Percentiles rank a stretch among this genome's conserved stretches.
phyloP scores from a whole-genome alignment of 306 rosid species.

The Prunus campanulata region DNA sequence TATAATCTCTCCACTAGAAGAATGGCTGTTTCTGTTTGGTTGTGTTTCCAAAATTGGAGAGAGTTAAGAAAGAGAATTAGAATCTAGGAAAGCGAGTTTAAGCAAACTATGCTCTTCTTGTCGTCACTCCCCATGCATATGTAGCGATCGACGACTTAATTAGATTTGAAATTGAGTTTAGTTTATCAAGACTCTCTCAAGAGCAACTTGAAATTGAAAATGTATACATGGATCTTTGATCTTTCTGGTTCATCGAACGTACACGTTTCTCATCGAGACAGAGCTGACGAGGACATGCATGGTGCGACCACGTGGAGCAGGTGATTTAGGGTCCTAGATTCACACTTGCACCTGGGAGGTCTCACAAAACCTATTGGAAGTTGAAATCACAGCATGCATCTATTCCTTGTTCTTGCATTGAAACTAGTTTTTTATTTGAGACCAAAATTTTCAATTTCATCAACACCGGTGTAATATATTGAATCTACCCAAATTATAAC shows the following conservation, averaged over 20 bases:
- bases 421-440: constrained; percentile 1
- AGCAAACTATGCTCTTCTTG: neutral
- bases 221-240: neutral
- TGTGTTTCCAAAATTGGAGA: constrained; percentile 8
- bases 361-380: constrained; percentile 34
- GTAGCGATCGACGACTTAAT: neutral
- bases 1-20: neutral
- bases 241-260: constrained; percentile 10
- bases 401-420: constrained; percentile 28
- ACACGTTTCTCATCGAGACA: constrained; percentile 15
- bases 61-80: neutral
- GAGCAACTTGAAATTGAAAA: constrained; percentile 12
- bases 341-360: constrained; percentile 13
- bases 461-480: too few relatives aligned
- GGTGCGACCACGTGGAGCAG: constrained; percentile 39
- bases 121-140: neutral
- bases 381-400: constrained; percentile 26
- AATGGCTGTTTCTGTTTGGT: neutral
- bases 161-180: neutral
- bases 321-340: constrained; percentile 35
- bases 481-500: too few relatives aligned
- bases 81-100: constrained; percentile 4
- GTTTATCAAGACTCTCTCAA: neutral
- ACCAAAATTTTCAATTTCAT: too few relatives aligned
- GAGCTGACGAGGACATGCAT: constrained; percentile 28